Base-by-base conservation (phyloP, 2,329 filamentous ascomycete species). In the Aspergillus pseudonomiae region DNA sequence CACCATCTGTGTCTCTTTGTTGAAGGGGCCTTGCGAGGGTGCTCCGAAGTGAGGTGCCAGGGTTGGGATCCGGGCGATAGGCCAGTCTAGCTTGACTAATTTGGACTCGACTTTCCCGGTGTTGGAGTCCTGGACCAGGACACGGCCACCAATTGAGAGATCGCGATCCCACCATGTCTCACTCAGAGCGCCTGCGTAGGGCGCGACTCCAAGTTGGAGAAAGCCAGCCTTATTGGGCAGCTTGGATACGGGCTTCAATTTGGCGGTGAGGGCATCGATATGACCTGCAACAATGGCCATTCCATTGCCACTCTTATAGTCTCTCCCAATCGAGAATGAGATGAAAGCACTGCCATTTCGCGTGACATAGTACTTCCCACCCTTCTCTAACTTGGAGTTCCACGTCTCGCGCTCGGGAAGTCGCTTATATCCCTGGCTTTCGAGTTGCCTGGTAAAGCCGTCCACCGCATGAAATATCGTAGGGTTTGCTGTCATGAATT, bases 151-250 rank as follows among this genome's bases (percentile, higher is more conserved):
- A 71, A 98, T 91, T 68, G 91, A 90, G 58, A 99, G 85, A 77
- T 99, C 95, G 43, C 95, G 88, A 78, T 98, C 95, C 94, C 94
- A 98, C 95, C 95, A 98, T 1, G 95, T 98, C 66, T 85, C 84
- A 75, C 94, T 95, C 65, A 98, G 81, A 1, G 84, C 93, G 57
- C 95, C 94, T 11, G 93, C 94, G 75, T 98, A 99, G 0, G 92
- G 95, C 2, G 95, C 94, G 59, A 98, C 92, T 28, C 92, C 94
- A 7, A 98, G 86, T 81, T 98, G 93, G 32, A 92, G 78, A 74
- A 93, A 99, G 60, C 95, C 94, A 36, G 91, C 90, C 75, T 91
- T 93, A 71, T 84, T 91, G n/a, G 90, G 88, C 73, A 97, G 89
- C 73, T 88, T 91, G 73, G 93, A 93, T 32, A 97, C 87, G 11